Evolutionary conservation across 2,329 filamentous ascomycete genomes (phyloP).

Genomic region (Hortaea werneckii): DNA sequence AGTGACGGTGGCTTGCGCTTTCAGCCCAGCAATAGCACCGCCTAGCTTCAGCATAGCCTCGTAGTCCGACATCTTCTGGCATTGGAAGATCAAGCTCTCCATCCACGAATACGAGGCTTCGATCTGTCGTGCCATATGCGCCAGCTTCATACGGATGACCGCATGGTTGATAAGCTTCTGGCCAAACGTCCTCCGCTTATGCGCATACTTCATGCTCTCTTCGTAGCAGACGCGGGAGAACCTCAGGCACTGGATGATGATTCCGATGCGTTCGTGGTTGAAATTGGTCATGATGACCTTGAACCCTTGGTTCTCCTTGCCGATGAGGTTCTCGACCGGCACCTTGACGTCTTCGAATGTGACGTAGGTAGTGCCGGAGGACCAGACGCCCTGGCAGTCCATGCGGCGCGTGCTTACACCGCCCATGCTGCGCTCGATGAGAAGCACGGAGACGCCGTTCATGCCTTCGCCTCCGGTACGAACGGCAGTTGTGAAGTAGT

Average conservation of each 20-base stretch:
- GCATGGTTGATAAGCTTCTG: slow-evolving; percentile 95
- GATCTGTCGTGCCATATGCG: slow-evolving; percentile 96
- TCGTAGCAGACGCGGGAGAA: slow-evolving; percentile 97
- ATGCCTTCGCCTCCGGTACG: slow-evolving; percentile 72
- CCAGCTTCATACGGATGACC: slow-evolving; percentile 94
- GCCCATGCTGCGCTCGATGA: slow-evolving; percentile 76
- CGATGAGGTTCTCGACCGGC: slow-evolving; percentile 94
- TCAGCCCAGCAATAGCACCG: slow-evolving; percentile 84
- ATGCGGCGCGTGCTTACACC: slow-evolving; percentile 89
- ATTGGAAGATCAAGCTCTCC: slow-evolving; percentile 90
- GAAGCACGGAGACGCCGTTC: slow-evolving; percentile 81
- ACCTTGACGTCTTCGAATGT: slow-evolving; percentile 99
- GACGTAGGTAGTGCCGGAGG: slow-evolving; percentile 88
- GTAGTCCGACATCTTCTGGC: slow-evolving; percentile 81
- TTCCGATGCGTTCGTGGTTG: slow-evolving; percentile 97
- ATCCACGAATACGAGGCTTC: slow-evolving; percentile 96
- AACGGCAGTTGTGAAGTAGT: slow-evolving; percentile 97
- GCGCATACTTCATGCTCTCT: slow-evolving; percentile 89
- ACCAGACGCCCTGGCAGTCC: slow-evolving; percentile 98
- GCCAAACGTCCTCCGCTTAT: slow-evolving; percentile 94
- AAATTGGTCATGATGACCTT: slow-evolving; percentile 99
- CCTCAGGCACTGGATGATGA: slow-evolving; percentile 93
- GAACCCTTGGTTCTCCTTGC: slow-evolving; percentile 97
- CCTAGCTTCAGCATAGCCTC: slow-evolving; percentile 95
- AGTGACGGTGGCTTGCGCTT: slow-evolving; percentile 85